Base-by-base conservation (phyloP, 1,284 basidiomycete species). In the Cutaneotrichosporon daszewskae region DNA sequence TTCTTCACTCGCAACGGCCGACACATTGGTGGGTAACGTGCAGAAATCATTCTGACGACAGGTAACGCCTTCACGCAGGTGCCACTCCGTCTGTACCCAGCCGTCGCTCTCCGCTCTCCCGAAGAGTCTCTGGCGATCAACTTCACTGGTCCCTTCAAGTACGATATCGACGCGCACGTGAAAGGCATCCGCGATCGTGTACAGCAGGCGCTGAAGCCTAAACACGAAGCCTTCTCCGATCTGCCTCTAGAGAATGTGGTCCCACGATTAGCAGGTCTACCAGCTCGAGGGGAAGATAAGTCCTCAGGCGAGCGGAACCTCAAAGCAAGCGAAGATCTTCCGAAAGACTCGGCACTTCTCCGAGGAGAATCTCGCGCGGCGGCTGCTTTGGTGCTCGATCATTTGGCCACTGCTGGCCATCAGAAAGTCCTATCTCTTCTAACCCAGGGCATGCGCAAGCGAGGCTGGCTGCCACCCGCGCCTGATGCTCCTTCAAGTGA, bases 1-100 rank as follows among this genome's bases (percentile, higher is more conserved):
- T 95, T 96, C 71, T 94, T 84, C 65, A 95, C 91, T 18, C 90
- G 85, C 72, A 94, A 94, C 54, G 87, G 87, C 13, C n/a, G n/a
- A n/a, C n/a, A 69, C 73, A 27, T 76, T 85, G 49, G 74, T 92
- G 37, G 85, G 89, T 84, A 68, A 43, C 74, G 59, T 27, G 16
- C 10, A 33, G n/a, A n/a, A 4, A 23, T 18, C 23, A n/a, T 24
- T 8, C 37, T 33, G 14, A 22, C 10, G n/a, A 45, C 40, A 58
- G 86, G 81, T 22, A 71, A 76, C 48, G 80, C 81, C 4, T 89
- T 88, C 61, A 78, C 82, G 25, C 79, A 81, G 48, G 76, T 89
- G 26, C 46, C 57, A 11, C 47, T 77, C 74, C 67, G 81, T 17
- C 61, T 94, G 20, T 88, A 83, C 62, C 89, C 91, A 4, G 81